Percentiles rank a stretch among this genome's conserved stretches.
These are phyloP conservation scores for Monosporozyma unispora DNA, from an alignment of 805 yeast genomes.

Conservation along the genomic window DNA sequence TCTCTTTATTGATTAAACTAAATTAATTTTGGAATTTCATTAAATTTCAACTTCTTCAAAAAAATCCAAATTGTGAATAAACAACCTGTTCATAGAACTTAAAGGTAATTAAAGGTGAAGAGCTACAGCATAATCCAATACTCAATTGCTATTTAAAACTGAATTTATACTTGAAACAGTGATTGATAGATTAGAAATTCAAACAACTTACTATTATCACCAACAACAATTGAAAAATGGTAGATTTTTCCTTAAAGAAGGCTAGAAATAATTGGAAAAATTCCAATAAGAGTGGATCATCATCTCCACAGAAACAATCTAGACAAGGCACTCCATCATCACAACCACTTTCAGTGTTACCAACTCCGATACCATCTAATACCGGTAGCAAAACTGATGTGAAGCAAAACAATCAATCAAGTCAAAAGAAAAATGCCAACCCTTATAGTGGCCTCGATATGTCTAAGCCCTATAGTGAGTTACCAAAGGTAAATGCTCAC, in stretches of 20 bases:
- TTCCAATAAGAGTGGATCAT: conserved; percentile 3
- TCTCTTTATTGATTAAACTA: neutral
- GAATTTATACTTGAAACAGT: no score
- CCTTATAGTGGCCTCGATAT: conserved; percentile 7
- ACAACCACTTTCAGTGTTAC: neutral
- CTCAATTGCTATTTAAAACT: neutral
- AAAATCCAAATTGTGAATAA: neutral
- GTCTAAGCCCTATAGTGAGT: conserved; percentile 7
- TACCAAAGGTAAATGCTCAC: conserved; percentile 30
- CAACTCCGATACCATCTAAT: neutral
- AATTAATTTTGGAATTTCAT: neutral
- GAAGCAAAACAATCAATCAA: conserved; percentile 3
- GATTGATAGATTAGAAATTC: no score
- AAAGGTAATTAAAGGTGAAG: neutral
- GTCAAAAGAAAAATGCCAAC: conserved; percentile 3
- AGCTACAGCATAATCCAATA: no score
- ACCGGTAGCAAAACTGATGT: conserved; percentile 3
- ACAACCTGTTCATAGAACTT: neutral
- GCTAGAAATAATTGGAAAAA: conserved; percentile 26
- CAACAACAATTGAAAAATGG: conserved; percentile 15
- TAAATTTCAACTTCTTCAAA: neutral
- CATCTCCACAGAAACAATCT: neutral
- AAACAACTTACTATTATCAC: neutral
- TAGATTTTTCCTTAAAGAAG: conserved; percentile 29
- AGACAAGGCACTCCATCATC: neutral